Percentiles rank a stretch among this genome's conserved stretches.
Evolutionary conservation across 805 yeast species (phyloP).

Genomic region (Saturnispora sekii): DNA sequence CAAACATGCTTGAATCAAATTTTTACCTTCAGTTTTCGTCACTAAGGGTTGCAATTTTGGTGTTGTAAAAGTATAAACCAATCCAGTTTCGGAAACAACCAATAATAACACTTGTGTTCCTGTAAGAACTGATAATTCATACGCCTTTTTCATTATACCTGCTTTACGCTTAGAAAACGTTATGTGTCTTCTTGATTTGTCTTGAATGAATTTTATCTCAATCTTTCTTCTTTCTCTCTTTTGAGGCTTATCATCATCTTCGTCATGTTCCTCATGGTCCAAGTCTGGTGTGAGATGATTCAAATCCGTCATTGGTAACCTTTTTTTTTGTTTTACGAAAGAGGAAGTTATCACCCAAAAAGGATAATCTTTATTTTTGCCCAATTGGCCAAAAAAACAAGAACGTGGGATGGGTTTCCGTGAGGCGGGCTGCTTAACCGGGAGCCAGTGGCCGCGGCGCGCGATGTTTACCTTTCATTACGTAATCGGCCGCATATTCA

Average conservation of each 20-base stretch:
- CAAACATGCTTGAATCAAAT: conserved; percentile 90
- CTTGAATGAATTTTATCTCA: conserved; percentile 95
- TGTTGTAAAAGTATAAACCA: conserved; percentile 97
- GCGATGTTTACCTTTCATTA: no score
- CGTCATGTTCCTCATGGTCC: conserved; percentile 31
- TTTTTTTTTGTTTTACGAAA: background rate
- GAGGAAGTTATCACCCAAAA: conserved; percentile 6
- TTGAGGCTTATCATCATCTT: conserved; percentile 40
- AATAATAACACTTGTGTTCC: conserved; percentile 93
- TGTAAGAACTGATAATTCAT: conserved; percentile 89
- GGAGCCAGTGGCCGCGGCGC: no score
- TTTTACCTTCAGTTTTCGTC: conserved; percentile 94
- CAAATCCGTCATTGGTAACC: background rate
- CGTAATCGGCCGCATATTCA: no score
- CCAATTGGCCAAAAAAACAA: conserved; percentile 9
- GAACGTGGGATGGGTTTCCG: background rate
- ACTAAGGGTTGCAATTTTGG: conserved; percentile 97
- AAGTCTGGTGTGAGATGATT: conserved; percentile 5
- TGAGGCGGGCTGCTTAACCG: no score
- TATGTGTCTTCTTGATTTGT: conserved; percentile 94
- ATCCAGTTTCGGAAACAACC: conserved; percentile 97
- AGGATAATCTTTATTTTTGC: conserved; percentile 22
- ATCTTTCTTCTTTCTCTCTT: conserved; percentile 72
- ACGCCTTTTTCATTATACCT: conserved; percentile 99
- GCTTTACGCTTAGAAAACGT: conserved; percentile 97